phyloP scores from a whole-genome alignment of 805 yeast genomes.

The Metschnikowia santaceciliae region DNA sequence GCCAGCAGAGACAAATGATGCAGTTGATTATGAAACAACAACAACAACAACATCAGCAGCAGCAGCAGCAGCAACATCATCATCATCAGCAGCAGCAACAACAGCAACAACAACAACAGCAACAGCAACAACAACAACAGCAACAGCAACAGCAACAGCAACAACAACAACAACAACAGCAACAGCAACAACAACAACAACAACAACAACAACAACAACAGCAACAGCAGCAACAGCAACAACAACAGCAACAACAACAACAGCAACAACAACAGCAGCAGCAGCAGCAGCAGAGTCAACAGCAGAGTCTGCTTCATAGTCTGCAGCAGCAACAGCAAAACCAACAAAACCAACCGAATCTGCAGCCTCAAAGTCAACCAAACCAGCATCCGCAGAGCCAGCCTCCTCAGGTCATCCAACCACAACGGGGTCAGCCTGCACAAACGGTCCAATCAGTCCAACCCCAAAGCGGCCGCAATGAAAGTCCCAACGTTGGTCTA shows the following conservation, averaged over 20 bases:
- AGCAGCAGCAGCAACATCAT: constrained; percentile 9
- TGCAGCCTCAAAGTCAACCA: constrained; percentile 21
- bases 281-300: constrained; percentile 16
- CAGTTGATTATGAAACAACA: constrained; percentile 25
- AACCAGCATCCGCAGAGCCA: constrained; percentile 18
- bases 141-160: constrained; percentile 26
- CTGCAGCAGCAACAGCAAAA: constrained; percentile 21
- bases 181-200: neutral
- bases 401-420: constrained; percentile 12
- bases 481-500: neutral
- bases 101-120: constrained; percentile 23
- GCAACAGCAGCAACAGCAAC: constrained; percentile 15
- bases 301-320: too few species aligned
- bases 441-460: constrained; percentile 7
- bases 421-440: constrained; percentile 7
- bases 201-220: neutral
- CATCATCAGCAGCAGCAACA: neutral
- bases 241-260: constrained; percentile 23
- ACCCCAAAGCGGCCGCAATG: neutral
- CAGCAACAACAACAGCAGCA: too few species aligned
- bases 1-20: constrained; percentile 23
- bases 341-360: constrained; percentile 23
- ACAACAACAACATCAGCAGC: constrained; percentile 16
- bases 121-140: constrained; percentile 18
- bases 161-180: constrained; percentile 2